A percentile compares a stretch with the other conserved stretches of the same genome.
phyloP scores from a whole-genome alignment of 805 yeast species.

The Candida quercuum region DNA sequence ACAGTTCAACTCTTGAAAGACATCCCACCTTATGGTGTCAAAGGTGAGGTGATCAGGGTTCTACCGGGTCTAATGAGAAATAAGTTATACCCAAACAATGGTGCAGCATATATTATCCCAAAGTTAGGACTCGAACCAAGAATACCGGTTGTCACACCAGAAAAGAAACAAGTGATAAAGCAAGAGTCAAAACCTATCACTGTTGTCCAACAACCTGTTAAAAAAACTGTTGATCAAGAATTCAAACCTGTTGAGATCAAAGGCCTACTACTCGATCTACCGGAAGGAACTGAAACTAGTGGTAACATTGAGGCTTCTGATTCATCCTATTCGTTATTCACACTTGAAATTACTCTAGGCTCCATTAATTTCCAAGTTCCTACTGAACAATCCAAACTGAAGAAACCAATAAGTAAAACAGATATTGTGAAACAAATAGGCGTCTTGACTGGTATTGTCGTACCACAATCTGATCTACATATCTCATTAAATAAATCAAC shows the following conservation, averaged over 20 bases:
- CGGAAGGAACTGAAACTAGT: constrained; percentile 5
- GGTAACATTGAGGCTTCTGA: constrained; percentile 6
- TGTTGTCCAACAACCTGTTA: constrained; percentile 2
- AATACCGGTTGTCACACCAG: constrained; percentile 20
- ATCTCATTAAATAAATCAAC: constrained; percentile 5
- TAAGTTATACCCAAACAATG: constrained; percentile 60
- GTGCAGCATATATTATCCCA: constrained; percentile 62
- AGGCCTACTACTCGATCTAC: constrained; percentile 18
- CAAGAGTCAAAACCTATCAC: not conserved
- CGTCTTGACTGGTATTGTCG: constrained; percentile 8
- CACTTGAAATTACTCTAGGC: constrained; percentile 16
- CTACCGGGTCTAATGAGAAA: constrained; percentile 82
- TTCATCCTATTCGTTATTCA: constrained; percentile 18
- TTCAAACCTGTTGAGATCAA: constrained; percentile 13
- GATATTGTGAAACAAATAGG: constrained; percentile 11
- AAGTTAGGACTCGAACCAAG: constrained; percentile 18
- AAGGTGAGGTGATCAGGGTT: constrained; percentile 72
- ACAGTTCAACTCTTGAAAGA: constrained; percentile 73
- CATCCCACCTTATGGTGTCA: constrained; percentile 54
- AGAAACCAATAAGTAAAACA: constrained; percentile 8
- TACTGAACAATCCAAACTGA: not conserved
- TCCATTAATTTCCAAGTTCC: constrained; percentile 6
- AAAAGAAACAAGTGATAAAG: constrained; percentile 9
- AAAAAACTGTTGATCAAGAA: constrained; percentile 1
- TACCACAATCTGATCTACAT: constrained; percentile 18